Evolutionary conservation across 192 early-diverging fungal species (phyloP).

Genomic region (Podila clonocystis): DNA sequence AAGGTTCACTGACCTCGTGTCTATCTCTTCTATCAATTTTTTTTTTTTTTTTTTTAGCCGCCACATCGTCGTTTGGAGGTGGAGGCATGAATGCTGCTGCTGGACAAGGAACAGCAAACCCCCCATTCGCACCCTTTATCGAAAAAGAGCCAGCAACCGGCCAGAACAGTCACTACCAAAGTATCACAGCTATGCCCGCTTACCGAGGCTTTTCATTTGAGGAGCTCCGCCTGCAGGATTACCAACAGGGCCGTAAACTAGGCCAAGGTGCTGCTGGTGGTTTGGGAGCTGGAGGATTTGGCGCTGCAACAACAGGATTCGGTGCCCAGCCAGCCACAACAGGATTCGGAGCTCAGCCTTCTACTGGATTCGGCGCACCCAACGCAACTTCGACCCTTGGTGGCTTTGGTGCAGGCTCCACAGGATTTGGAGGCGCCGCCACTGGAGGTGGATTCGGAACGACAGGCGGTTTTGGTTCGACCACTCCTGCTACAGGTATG

Average conservation of each 20-base stretch:
- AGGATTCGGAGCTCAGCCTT: conserved; percentile 38
- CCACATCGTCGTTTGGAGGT: conserved; percentile 27
- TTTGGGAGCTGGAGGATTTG: conserved; percentile 20
- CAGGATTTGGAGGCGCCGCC: conserved; percentile 37
- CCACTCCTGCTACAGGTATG: conserved; percentile 42
- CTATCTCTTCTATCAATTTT: not conserved
- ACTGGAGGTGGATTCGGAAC: conserved; percentile 51
- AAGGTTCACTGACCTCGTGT: no score
- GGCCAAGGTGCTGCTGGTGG: conserved; percentile 39
- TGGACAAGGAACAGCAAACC: conserved; percentile 63
- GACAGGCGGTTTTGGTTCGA: conserved; percentile 47
- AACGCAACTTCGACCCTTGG: not conserved
- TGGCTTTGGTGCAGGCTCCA: conserved; percentile 8
- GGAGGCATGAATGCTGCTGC: conserved; percentile 26
- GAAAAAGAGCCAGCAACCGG: conserved; percentile 63
- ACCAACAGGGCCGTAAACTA: conserved; percentile 79
- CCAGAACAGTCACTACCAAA: conserved; percentile 68
- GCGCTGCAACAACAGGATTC: conserved; percentile 50
- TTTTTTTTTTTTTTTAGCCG: conserved; percentile 6
- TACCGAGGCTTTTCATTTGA: conserved; percentile 90
- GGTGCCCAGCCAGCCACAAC: conserved; percentile 36
- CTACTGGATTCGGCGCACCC: conserved; percentile 14
- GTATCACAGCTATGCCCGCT: conserved; percentile 85
- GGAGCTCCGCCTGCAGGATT: conserved; percentile 91
- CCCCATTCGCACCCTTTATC: conserved; percentile 60